Evolutionary conservation across 495 filamentous ascomycete genomes (phyloP).

Genomic region (Neurospora sp.): DNA sequence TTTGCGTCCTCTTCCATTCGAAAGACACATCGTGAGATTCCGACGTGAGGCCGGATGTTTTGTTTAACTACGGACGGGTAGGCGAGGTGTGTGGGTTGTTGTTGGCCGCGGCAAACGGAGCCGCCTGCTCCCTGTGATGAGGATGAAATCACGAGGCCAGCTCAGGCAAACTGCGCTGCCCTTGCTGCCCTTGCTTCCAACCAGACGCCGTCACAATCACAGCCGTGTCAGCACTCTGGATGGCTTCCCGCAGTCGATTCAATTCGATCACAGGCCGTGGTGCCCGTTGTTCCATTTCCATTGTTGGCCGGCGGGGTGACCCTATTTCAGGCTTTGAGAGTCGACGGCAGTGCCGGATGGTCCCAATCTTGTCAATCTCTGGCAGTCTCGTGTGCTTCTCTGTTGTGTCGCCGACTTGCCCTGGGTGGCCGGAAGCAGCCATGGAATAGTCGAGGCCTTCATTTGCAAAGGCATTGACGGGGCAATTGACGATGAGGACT

Average conservation of each 20-base stretch:
- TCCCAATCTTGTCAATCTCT: background rate
- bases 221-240: conserved; percentile 21
- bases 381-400: background rate
- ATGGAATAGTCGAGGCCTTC: background rate
- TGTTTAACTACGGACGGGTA: background rate
- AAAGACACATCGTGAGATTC: background rate
- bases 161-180: background rate
- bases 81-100: background rate
- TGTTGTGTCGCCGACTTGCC: background rate
- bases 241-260: conserved; percentile 16
- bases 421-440: conserved; percentile 3
- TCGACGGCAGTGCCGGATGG: background rate
- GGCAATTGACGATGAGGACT: conserved; percentile 11
- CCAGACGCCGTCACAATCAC: conserved; percentile 6
- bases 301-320: background rate
- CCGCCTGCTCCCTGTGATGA: conserved; percentile 9
- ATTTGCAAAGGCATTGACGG: background rate
- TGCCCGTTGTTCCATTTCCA: background rate
- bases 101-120: conserved; percentile 18
- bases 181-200: conserved; percentile 3
- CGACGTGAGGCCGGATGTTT: background rate
- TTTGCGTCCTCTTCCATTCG: background rate
- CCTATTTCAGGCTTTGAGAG: background rate
- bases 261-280: conserved; percentile 15
- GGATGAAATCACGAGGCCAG: conserved; percentile 24